Base-by-base conservation (phyloP, 2,329 filamentous ascomycete genomes). In the Colletotrichum ledebouriae region DNA sequence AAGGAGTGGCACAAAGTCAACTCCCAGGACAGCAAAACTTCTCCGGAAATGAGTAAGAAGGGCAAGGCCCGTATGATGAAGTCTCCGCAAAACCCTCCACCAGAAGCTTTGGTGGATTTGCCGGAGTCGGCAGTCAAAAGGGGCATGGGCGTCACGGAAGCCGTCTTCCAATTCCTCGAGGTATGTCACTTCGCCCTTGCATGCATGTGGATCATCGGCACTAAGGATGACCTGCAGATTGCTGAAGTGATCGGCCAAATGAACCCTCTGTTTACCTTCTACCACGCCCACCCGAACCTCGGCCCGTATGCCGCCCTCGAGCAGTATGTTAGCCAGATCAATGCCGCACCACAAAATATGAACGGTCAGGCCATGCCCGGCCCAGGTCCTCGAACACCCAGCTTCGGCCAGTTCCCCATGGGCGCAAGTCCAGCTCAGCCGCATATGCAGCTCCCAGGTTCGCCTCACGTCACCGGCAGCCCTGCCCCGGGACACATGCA, bases 21-120 rank as follows among this genome's bases (percentile, higher is more conserved):
- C 76, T 76, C 81, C 2, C 81, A 83, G 64, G 87, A 90, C 71
- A 79, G 77, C 59, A 90, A 89, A 75, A 78, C 83, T 66, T 91
- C 89, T 1, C 89, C 89, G 0, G 89, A 91, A 73, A 87, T 91
- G 85, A 89, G 85, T 76, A 91, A 91, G 77, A 91, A 91, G 82
- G 81, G 81, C 76, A 91, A 90, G 75, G 75, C 80, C 22, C 87
- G 86, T 72, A 78, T 81, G 65, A 79, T 89, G 75, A 90, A 89
- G 78, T 89, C 87, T 2, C 89, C 89, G 12, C 81, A 83, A 68
- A 83, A 80, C 41, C 80, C 86, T 13, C 89, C 89, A 3, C 89
- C 89, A 2, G 87, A 90, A 72, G 80, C 82, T 6, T 72, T 83
- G 37, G 82, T 88, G 9, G 85, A 87, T 67, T 80, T 91, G n/a